Base-by-base conservation (phyloP, 768 basidiomycete species). In the Termitomyces sp. region DNA sequence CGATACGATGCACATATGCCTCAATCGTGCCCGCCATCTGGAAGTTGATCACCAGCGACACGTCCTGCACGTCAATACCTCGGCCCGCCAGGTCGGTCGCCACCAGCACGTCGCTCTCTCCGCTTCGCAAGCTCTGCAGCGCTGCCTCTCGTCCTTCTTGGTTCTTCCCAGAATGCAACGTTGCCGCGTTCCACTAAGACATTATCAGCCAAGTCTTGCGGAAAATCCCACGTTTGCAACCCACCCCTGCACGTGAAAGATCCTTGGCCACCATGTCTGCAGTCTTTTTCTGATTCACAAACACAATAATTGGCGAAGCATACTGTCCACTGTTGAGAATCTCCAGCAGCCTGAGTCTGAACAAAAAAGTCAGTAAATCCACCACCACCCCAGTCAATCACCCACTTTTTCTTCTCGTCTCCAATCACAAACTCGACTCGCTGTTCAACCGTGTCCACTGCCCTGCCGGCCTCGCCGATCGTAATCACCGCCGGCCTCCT, bases 261-360 rank as follows among this genome's bases (percentile, higher is more conserved):
- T 98, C 95, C 70, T 95, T 95, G 38, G 93, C 89, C 34, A 99
- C 93, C 87, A 95, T 92, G 69, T 99, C 97, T 50, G 95, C 96
- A 12, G 94, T 96, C 81, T 98, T 97, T 81, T 99, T 99, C 73
- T 98, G 95, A 71, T 98, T 98, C 77, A 98, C 95, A 74, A 98
- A 99, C 19, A 95, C 91, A 61, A 99, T 99, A 64, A 99, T 98
- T 5, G 97, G 97, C 17, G 97, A 84, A 35, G 85, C 72, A 70
- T 85, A 93, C 59, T 82, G 78, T 41, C 86, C 88, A 60, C 86
- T 88, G 77, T 95, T 93, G 72, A 99, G 86, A 61, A 98, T 92
- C 68, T 98, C 96, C 66, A 97, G 75, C 68, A 98, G 70, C 46
- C 85, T 82, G 60, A 89, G 84, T 72, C 94, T 97, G 66, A n/a